Percentiles rank a stretch among this genome's conserved stretches.
Evolutionary conservation across 345 rosid genomes (phyloP).

Genomic region (Citrus hindsii): DNA sequence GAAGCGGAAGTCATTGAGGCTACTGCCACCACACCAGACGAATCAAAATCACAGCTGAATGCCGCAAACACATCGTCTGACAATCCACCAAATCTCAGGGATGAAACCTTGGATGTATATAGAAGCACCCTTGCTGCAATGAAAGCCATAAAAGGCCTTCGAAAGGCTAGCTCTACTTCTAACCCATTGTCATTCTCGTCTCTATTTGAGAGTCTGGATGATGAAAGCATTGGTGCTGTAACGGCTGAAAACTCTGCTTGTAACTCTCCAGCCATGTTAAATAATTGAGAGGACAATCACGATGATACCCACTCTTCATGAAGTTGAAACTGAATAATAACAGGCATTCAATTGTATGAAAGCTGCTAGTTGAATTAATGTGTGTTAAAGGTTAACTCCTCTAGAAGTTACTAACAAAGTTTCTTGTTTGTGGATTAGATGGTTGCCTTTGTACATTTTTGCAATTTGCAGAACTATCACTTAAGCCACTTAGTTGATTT

Average conservation of each 20-base stretch:
- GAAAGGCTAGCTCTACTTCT: slow-evolving; percentile 82
- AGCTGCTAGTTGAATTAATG: background rate
- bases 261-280: slow-evolving; percentile 36
- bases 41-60: slow-evolving; percentile 17
- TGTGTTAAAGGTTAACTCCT: background rate
- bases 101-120: slow-evolving; percentile 65
- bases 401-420: too few relatives aligned
- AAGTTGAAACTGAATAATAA: slow-evolving; percentile 11
- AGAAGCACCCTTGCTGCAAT: slow-evolving; percentile 94
- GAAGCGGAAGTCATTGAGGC: slow-evolving; percentile 86
- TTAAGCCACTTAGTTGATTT: background rate
- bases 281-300: slow-evolving; percentile 36
- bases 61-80: slow-evolving; percentile 31
- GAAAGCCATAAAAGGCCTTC: slow-evolving; percentile 83
- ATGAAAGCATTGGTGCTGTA: slow-evolving; percentile 54
- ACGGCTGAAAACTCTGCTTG: slow-evolving; percentile 69
- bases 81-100: slow-evolving; percentile 49
- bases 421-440: background rate
- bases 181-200: slow-evolving; percentile 75
- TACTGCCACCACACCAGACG: slow-evolving; percentile 18
- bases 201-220: slow-evolving; percentile 50
- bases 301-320: slow-evolving; percentile 45
- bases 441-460: background rate
- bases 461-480: background rate
- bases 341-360: background rate